Evolutionary conservation across 2,329 filamentous ascomycete species (phyloP), one percentile per base, ranked within the genome.

Genomic region (Verticillium longisporum): DNA sequence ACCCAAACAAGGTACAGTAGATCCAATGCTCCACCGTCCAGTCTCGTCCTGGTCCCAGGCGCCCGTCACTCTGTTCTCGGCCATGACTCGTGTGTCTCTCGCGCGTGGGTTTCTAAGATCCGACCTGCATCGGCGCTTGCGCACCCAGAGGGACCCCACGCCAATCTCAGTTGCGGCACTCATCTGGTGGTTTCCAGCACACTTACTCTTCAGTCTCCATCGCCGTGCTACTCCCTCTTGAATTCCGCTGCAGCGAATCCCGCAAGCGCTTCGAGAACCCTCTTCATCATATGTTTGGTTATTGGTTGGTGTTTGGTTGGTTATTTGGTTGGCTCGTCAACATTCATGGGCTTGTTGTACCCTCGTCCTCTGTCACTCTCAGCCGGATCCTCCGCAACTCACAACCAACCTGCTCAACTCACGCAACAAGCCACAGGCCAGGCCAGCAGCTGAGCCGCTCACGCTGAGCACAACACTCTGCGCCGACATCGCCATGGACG

Each of bases 71-170:
- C n/a, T n/a, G 38, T n/a, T n/a, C 14, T 45, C 38, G 18, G 38
- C 15, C 15, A 45, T 45, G 38, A 45, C 38, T 45, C 38, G 38
- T n/a, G 38, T 7, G n/a, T n/a, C n/a, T n/a, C n/a, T n/a, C n/a
- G n/a, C n/a, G n/a, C n/a, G n/a, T n/a, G n/a, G n/a, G 14, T 7
- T 14, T 21, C 6, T 55, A 32, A 55, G 11, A 31, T 21, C 54
- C 54, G 54, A 55, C n/a, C 54, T 55, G 54, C 54, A 55, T 55
- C 54, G 54, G 54, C 54, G 54, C 33, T 55, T 55, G 54, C 15
- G 33, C 6, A 55, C 15, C 50, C n/a, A n/a, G 26, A 31, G 31
- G 54, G 31, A 45, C 38, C 38, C 15, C 14, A n/a, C 38, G 38
- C 38, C 38, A 31, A 55, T 55, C 54, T 14, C 26, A 31, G 54